Conservation (phyloP, 1,284 basidiomycete species). For the Psilocybe mexicana region DNA sequence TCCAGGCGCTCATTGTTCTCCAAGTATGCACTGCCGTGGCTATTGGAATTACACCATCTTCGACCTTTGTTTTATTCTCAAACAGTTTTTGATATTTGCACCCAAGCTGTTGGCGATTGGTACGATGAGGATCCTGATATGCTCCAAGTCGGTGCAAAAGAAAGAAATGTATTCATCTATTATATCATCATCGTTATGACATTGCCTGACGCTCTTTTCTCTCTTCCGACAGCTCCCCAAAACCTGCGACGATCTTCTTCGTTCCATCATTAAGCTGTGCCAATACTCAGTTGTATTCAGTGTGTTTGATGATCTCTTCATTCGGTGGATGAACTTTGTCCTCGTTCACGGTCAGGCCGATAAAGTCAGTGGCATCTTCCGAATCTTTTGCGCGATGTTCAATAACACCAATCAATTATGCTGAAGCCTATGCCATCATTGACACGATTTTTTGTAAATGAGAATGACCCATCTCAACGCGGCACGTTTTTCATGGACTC, state of each 20-base stretch:
- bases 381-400: neutral
- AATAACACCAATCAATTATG: conserved; percentile 10
- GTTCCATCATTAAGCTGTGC: conserved; percentile 53
- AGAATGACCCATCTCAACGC: conserved; percentile 42
- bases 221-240: conserved; percentile 19
- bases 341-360: conserved; percentile 33
- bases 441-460: conserved; percentile 57
- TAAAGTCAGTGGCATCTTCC: conserved; percentile 34
- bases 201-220: conserved; percentile 10
- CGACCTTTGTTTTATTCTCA: conserved; percentile 23
- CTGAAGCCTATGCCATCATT: conserved; percentile 54
- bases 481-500: conserved; percentile 15
- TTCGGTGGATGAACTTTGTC: conserved; percentile 62
- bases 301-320: conserved; percentile 61
- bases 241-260: conserved; percentile 44
- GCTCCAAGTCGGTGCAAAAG: neutral
- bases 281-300: conserved; percentile 60
- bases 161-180: conserved; percentile 1
- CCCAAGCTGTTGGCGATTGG: conserved; percentile 11
- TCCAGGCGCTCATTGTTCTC: conserved; percentile 25
- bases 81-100: conserved; percentile 21
- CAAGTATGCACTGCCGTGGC: conserved; percentile 25
- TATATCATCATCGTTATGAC: neutral
- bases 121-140: neutral
- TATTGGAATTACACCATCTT: conserved; percentile 23